A percentile compares a stretch with the other conserved stretches of the same genome.
Evolutionary conservation across 768 basidiomycete genomes (phyloP).

Genomic region (Hygrophorus pudorinus): DNA sequence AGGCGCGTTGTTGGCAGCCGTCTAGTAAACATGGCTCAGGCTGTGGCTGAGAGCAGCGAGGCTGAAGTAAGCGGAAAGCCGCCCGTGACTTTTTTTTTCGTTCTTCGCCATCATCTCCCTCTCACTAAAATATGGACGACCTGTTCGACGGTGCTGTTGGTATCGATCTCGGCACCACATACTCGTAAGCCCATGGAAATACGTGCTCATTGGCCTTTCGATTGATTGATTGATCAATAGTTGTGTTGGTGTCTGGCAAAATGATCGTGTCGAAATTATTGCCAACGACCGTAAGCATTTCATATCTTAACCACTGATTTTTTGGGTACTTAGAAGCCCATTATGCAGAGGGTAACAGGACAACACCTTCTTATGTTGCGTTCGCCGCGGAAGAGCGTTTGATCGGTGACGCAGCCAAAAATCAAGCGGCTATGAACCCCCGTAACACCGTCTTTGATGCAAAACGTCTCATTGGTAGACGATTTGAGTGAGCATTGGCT

Average conservation of each 20-base stretch:
- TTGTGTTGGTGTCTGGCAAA: constrained; percentile 99
- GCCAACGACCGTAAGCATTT: constrained; percentile 56
- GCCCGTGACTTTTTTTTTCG: constrained; percentile 36
- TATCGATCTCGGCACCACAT: constrained; percentile 89
- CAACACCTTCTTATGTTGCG: constrained; percentile 92
- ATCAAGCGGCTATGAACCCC: constrained; percentile 98
- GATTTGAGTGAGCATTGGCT: constrained; percentile 38
- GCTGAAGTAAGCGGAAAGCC: background rate
- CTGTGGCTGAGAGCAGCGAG: background rate
- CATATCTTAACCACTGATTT: background rate
- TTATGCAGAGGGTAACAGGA: constrained; percentile 66
- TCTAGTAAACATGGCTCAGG: background rate
- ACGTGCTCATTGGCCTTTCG: constrained; percentile 5
- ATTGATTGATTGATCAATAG: constrained; percentile 30
- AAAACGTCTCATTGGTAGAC: constrained; percentile 95
- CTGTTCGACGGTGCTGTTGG: constrained; percentile 89
- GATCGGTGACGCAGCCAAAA: constrained; percentile 98
- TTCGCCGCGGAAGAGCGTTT: constrained; percentile 94
- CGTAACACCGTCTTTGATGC: constrained; percentile 96
- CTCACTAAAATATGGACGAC: constrained; percentile 60
- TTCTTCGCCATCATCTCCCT: constrained; percentile 27
- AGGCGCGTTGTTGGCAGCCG: background rate
- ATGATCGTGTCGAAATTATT: constrained; percentile 98
- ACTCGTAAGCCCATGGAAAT: constrained; percentile 51
- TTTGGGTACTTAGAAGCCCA: background rate